These are phyloP conservation scores for Sporobolomyces pararoseus DNA, from an alignment of 768 basidiomycete species.

Conservation along the genomic window DNA sequence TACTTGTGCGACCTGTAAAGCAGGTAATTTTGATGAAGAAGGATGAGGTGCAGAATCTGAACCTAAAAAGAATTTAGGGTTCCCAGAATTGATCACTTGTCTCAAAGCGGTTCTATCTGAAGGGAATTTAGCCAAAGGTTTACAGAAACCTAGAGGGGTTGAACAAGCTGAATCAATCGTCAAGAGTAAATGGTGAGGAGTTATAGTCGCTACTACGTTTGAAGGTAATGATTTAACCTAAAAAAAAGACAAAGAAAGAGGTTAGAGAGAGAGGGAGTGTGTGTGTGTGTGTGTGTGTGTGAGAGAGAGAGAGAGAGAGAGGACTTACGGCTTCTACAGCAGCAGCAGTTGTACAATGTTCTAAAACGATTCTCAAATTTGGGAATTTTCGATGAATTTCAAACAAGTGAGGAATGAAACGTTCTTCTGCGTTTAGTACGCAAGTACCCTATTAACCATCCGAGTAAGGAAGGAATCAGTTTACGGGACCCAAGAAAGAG, in stretches of 20 bases:
- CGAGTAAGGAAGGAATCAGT: neutral
- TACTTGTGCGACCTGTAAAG: slow-evolving; percentile 24
- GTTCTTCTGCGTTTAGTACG: slow-evolving; percentile 85
- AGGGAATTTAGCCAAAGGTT: slow-evolving; percentile 94
- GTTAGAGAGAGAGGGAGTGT: neutral
- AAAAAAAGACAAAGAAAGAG: neutral
- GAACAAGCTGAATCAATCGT: slow-evolving; percentile 97
- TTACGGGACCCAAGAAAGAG: no score
- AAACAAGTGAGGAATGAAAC: slow-evolving; percentile 80
- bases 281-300: slow-evolving; percentile 51
- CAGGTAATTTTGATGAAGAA: slow-evolving; percentile 48
- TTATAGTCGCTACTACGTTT: slow-evolving; percentile 94
- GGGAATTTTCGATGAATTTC: slow-evolving; percentile 81
- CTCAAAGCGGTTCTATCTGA: slow-evolving; percentile 80
- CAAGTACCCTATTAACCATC: slow-evolving; percentile 65
- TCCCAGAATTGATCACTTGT: slow-evolving; percentile 63
- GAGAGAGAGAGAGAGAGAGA: slow-evolving; percentile 46
- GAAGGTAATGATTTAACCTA: slow-evolving; percentile 54
- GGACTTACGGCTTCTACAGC: slow-evolving; percentile 80
- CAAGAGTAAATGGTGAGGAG: slow-evolving; percentile 87
- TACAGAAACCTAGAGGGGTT: slow-evolving; percentile 93
- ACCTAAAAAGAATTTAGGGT: slow-evolving; percentile 93
- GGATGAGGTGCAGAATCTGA: slow-evolving; percentile 96
- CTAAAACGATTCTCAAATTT: slow-evolving; percentile 84
- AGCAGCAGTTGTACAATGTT: slow-evolving; percentile 90